phyloP scores from a whole-genome alignment of 1,139 yeast species.

The Candida anutae region DNA sequence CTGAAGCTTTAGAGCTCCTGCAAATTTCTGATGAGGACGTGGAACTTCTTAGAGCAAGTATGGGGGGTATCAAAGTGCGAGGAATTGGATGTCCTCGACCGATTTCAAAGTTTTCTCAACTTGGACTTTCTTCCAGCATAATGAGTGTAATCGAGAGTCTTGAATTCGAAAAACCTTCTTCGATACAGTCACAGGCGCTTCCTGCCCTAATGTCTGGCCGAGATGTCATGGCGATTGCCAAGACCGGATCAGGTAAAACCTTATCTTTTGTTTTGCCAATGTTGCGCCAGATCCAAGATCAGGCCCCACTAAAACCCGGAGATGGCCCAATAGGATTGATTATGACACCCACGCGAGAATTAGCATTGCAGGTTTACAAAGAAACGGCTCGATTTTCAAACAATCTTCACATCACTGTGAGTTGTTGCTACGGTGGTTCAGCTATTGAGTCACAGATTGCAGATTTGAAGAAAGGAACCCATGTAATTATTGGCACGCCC shows the following conservation, averaged over 20 bases:
- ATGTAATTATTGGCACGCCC: conserved; percentile 88
- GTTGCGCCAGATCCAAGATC: conserved; percentile 74
- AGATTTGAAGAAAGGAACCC: conserved; percentile 69
- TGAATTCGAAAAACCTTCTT: conserved; percentile 59
- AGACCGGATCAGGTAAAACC: conserved; percentile 96
- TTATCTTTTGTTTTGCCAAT: conserved; percentile 80
- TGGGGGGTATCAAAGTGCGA: conserved; percentile 58
- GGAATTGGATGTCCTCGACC: conserved; percentile 63
- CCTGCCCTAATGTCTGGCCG: conserved; percentile 88
- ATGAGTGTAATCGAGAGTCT: conserved; percentile 44
- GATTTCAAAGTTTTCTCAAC: conserved; percentile 67
- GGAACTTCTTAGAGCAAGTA: conserved; percentile 40
- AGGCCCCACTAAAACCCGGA: conserved; percentile 42
- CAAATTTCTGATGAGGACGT: conserved; percentile 45
- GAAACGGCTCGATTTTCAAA: conserved; percentile 57
- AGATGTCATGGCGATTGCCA: conserved; percentile 90
- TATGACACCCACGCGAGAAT: conserved; percentile 88
- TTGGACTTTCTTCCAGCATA: conserved; percentile 62
- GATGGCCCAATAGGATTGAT: conserved; percentile 77
- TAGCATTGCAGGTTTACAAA: conserved; percentile 75
- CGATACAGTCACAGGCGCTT: conserved; percentile 86
- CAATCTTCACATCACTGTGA: conserved; percentile 38
- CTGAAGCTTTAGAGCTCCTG: conserved; percentile 51
- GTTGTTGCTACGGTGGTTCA: conserved; percentile 94
- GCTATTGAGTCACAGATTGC: conserved; percentile 78